Evolutionary conservation across 805 yeast species (phyloP), one percentile per base, ranked within the genome.

Genomic region (Clavispora fructus): DNA sequence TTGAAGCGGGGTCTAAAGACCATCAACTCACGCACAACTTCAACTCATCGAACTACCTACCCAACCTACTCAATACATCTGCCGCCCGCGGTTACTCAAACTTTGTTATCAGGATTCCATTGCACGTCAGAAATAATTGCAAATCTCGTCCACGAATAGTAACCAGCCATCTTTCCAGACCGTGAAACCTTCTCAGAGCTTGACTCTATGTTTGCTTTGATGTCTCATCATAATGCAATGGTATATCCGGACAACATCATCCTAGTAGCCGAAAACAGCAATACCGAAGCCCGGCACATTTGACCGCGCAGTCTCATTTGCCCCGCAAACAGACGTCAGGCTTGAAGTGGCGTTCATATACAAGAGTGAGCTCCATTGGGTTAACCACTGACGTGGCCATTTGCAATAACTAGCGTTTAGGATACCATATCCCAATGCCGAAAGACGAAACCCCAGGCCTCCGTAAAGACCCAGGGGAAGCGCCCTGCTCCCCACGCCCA

Each of bases 351-450:
- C 79, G 76, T 77, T 74, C 85, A 79, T 80, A 80, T 71, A 61
- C 79, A 73, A 81, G 84, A 82, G 83, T 83, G 81, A 84, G 90
- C 90, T 83, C 89, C 90, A 83, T 84, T 83, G 89, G 78, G 90
- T 83, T 83, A 70, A 58, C 60, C 62, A 47, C 45, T 46, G 47
- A 52, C 51, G 48, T 54, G 61, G 63, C 55, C 80, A 82, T 78
- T 80, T 81, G 87, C 78, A 77, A 84, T 83, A 77, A 78, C 90
- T 83, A 73, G 83, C 78, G 83, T 82, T 75, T 80, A 73, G 82
- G 74, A 71, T 65, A 60, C 72, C 57, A 52, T 58, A 65, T 71
- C 76, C 82, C 84, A 65, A 50, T 79, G 85, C 86, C 87, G 85
- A 82, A 80, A 33, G 49, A 42, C 42, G 17, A 39, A 39, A 42